These are phyloP conservation scores for Angomonas deanei DNA, from an alignment of 208 protist genomes.

Conservation along the genomic window DNA sequence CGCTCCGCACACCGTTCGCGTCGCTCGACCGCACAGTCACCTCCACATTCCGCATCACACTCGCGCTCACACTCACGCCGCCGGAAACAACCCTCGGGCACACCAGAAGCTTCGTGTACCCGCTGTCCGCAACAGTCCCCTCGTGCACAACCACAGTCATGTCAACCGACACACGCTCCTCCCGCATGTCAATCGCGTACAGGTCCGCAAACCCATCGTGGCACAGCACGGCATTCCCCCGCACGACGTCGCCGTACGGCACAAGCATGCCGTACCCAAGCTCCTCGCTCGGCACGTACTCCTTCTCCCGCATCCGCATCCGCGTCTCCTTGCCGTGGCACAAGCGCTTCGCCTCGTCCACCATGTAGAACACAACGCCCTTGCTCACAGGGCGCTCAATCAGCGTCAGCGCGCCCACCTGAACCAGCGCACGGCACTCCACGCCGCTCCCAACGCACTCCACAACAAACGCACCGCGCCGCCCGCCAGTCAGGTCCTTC, in stretches of 20 bases:
- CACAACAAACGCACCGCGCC: conserved; percentile 6
- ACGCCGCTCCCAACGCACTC: conserved; percentile 3
- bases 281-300: neutral
- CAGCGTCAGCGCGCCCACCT: neutral
- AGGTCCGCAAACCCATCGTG: conserved; percentile 4
- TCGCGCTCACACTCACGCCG: neutral
- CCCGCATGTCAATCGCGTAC: neutral
- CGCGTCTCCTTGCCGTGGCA: neutral
- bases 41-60: neutral
- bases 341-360: conserved; percentile 2
- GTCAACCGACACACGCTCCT: neutral
- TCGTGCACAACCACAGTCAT: neutral
- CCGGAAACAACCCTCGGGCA: neutral
- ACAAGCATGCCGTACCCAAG: conserved; percentile 3
- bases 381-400: neutral
- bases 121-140: neutral
- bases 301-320: neutral
- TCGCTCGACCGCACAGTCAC: conserved; percentile 1
- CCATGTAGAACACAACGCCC: conserved; percentile 3
- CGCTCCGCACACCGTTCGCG: neutral
- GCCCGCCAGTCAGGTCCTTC: neutral
- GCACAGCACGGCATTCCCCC: neutral
- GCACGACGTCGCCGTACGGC: neutral
- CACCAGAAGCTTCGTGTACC: neutral
- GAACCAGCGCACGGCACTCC: conserved; percentile 2